Conservation (phyloP, 306 rosid species). For the Luffa aegyptiaca region DNA sequence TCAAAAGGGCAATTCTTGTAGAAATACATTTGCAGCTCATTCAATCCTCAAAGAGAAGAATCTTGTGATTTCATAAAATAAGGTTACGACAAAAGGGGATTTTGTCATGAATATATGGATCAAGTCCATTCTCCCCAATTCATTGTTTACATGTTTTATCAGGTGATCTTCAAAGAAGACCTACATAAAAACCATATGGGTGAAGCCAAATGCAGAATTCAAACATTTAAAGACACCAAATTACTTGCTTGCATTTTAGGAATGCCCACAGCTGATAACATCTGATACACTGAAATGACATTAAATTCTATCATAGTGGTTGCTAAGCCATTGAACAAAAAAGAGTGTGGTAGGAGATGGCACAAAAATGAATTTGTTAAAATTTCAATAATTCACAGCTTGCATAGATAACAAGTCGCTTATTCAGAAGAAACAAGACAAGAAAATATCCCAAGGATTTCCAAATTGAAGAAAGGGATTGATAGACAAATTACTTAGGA, state of each 20-base stretch:
- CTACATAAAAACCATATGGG: background rate
- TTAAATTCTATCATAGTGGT: background rate
- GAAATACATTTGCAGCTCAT: too few species aligned
- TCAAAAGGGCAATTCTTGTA: too few species aligned
- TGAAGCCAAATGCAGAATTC: background rate
- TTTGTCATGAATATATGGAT: too few species aligned
- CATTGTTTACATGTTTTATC: too few species aligned
- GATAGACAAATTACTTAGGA: constrained; percentile 9
- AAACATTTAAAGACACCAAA: background rate
- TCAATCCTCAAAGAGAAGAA: too few species aligned
- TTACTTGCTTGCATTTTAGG: background rate
- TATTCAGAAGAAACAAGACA: constrained; percentile 3
- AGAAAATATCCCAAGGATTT: background rate
- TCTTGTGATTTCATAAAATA: too few species aligned
- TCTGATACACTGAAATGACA: background rate
- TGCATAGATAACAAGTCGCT: background rate
- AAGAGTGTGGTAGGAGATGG: background rate
- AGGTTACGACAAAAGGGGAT: too few species aligned
- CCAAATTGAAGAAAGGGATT: background rate
- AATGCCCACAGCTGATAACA: background rate
- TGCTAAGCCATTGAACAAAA: background rate
- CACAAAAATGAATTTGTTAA: constrained; percentile 1
- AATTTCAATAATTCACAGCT: background rate
- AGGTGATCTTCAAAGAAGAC: background rate
- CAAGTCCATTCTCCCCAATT: too few species aligned